Conservation (phyloP, 2,329 filamentous ascomycete genomes). For the Trichoderma koningii region DNA sequence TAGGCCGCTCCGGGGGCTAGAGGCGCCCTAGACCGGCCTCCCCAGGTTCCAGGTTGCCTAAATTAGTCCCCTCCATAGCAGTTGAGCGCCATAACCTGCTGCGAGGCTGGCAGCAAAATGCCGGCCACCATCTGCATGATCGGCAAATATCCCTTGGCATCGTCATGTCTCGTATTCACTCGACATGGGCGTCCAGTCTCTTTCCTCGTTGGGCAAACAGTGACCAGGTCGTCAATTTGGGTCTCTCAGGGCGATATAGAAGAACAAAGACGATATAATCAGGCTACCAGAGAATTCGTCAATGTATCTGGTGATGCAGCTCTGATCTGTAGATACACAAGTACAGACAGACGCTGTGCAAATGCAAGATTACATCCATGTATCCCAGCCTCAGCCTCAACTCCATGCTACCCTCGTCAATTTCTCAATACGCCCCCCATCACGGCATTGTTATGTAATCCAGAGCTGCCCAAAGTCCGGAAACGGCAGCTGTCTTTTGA, state of each 20-base stretch:
- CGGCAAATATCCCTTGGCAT: slow-evolving; percentile 5
- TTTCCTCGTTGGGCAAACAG: too few species aligned
- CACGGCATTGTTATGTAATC: background rate
- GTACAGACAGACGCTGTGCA: background rate
- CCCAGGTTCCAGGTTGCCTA: background rate
- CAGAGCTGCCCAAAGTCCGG: background rate
- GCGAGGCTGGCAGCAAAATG: background rate
- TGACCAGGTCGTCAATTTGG: too few species aligned
- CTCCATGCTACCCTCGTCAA: too few species aligned
- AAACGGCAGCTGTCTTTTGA: background rate
- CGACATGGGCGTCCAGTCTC: too few species aligned
- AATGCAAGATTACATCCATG: background rate
- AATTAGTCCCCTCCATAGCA: background rate
- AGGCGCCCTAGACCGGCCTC: background rate
- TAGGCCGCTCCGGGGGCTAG: background rate
- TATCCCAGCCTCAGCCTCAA: too few species aligned
- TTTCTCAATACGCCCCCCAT: too few species aligned
- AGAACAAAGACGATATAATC: too few species aligned
- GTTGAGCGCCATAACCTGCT: background rate
- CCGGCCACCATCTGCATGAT: background rate
- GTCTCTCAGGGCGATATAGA: too few species aligned
- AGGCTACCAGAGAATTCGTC: too few species aligned
- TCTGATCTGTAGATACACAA: too few species aligned
- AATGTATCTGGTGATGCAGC: too few species aligned
- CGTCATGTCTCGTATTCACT: slow-evolving; percentile 16